A percentile compares a stretch with the other conserved stretches of the same genome.
Conservation (phyloP, 176 grass and related monocot species). For the Musa schizocarpa region DNA sequence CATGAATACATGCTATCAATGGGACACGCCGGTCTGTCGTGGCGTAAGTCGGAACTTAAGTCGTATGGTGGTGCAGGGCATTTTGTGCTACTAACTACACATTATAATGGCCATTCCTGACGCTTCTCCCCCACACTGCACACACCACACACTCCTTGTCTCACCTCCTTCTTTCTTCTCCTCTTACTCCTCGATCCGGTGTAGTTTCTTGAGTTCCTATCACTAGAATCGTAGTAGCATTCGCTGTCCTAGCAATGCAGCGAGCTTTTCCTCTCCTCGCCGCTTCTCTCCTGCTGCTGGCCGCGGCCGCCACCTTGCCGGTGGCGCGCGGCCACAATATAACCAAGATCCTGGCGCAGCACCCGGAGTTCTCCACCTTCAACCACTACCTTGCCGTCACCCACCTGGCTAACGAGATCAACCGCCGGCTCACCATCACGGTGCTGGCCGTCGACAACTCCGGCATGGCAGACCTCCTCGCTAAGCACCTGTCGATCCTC, state of each 20-base stretch:
- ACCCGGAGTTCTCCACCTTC: slow-evolving; percentile 83
- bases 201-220: too few relatives aligned
- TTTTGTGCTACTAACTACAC: too few relatives aligned
- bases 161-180: too few relatives aligned
- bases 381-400: slow-evolving; percentile 71
- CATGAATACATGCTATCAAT: too few relatives aligned
- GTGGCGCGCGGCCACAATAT: slow-evolving; percentile 53
- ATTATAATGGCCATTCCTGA: too few relatives aligned
- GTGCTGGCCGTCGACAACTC: slow-evolving; percentile 64
- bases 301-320: slow-evolving; percentile 3
- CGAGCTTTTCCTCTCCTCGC: slow-evolving; percentile 7
- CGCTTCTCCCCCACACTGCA: too few relatives aligned
- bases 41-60: too few relatives aligned
- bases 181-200: too few relatives aligned
- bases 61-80: too few relatives aligned
- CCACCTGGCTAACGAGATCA: slow-evolving; percentile 67
- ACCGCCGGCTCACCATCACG: slow-evolving; percentile 82
- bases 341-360: slow-evolving; percentile 61
- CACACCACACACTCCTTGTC: too few relatives aligned
- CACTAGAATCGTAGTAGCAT: too few relatives aligned
- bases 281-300: background rate
- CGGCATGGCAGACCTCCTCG: slow-evolving; percentile 44
- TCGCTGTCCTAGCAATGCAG: background rate
- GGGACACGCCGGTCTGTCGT: too few relatives aligned
- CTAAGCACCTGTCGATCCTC: slow-evolving; percentile 40